Evolutionary conservation across 2,329 filamentous ascomycete species (phyloP).

Genomic region (Trichoderma pleuroti): DNA sequence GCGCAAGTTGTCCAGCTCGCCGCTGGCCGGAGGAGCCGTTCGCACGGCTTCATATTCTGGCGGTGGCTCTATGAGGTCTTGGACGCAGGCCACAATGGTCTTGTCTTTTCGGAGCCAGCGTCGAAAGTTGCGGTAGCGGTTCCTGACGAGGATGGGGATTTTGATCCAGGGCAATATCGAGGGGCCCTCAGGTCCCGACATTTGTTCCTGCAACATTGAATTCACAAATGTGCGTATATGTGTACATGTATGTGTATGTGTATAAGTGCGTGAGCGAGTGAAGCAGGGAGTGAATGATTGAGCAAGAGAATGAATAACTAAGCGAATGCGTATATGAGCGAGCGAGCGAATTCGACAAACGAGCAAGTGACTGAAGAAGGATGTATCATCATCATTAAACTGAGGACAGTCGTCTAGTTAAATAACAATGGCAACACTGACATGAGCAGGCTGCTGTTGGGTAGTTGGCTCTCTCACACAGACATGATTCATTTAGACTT

Average conservation of each 20-base stretch:
- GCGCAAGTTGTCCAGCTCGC: constrained; percentile 1
- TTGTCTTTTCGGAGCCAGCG: background rate
- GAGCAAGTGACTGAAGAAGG: background rate
- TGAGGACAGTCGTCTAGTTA: background rate
- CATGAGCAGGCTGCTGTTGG: background rate
- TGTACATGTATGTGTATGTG: background rate
- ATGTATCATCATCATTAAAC: background rate
- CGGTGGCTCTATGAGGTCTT: constrained; percentile 18
- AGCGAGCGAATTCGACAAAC: background rate
- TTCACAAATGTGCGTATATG: background rate
- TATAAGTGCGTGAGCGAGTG: background rate
- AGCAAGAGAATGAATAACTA: background rate
- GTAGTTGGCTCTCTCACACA: background rate
- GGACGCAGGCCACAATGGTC: constrained; percentile 11
- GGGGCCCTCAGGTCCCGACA: background rate
- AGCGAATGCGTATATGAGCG: background rate
- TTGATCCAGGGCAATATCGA: background rate
- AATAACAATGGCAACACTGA: background rate
- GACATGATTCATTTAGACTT: background rate
- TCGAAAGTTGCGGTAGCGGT: background rate
- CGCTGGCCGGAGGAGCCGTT: background rate
- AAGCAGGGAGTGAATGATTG: background rate
- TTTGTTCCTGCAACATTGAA: background rate
- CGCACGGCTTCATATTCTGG: constrained; percentile 16
- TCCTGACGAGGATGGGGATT: background rate